Base-by-base conservation (phyloP, 2,329 filamentous ascomycete species). In the Didymella keratinophila region DNA sequence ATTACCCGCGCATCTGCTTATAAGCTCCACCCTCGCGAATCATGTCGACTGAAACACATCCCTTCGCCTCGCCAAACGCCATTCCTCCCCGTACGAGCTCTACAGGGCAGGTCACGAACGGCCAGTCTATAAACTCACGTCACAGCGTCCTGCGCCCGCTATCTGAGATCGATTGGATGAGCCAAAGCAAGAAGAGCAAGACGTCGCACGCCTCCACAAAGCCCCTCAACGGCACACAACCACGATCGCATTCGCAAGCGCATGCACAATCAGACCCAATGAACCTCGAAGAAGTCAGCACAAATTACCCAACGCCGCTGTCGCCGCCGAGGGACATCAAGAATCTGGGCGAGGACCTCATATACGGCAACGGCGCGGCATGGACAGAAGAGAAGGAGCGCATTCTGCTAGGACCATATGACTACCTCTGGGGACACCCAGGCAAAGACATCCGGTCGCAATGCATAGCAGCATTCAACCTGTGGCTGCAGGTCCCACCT, bases 381-480 rank as follows among this genome's bases (percentile, higher is more conserved):
- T 95, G 91, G 91, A 87, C 85, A 7, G 77, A 82, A 2, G 85
- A 90, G 69, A 94, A 95, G 80, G 91, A 95, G 75, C 86, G 86
- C 74, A 88, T 94, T 60, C 80, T 96, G 52, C 81, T 88, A 46
- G 92, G 88, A 0, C 92, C 92, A 1, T 96, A 87, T 70, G 89
- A 94, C 71, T 96, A 96, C 76, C 83, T 95, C 61, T 85, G 88
- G 69, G 85, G 86, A 43, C 89, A 93, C 63, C 91, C 91, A 0
- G 92, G 92, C 64, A 95, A 96, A 78, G 91, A 95, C 76, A 90
- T 96, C 72, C 87, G 93, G 65, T 85, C 88, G 44, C 89, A 91
- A 78, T 83, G 94, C 69, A 92, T 96, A 70, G 85, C 83, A 42
- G 89, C 91, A 42, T 96, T 96, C 82, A 92, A 96, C 73, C 83